phyloP scores from a whole-genome alignment of 2,329 filamentous ascomycete genomes.

The Claviceps sp. region DNA sequence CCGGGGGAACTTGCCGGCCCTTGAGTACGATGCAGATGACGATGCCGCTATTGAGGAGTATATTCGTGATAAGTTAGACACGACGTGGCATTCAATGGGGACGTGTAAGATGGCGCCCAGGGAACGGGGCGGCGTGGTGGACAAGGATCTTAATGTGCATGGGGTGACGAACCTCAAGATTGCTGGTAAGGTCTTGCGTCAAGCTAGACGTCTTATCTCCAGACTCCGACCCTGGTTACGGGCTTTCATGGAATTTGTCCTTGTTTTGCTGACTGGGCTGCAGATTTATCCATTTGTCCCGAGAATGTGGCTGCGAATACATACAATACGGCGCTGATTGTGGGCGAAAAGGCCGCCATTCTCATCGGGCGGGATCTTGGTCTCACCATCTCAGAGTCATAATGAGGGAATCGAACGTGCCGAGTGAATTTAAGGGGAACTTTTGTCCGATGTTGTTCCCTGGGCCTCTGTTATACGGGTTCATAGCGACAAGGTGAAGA shows the following conservation, averaged over 20 bases:
- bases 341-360: slow-evolving; percentile 29
- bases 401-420: background rate
- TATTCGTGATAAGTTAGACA: slow-evolving; percentile 23
- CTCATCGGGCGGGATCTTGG: slow-evolving; percentile 17
- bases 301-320: slow-evolving; percentile 31
- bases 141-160: slow-evolving; percentile 27
- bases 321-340: slow-evolving; percentile 26
- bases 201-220: too few relatives aligned
- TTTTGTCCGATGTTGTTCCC: too few relatives aligned
- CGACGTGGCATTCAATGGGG: slow-evolving; percentile 34
- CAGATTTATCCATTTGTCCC: slow-evolving; percentile 23
- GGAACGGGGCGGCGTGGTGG: slow-evolving; percentile 31
- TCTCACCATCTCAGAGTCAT: background rate
- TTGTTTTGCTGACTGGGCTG: background rate
- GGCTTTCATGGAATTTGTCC: too few relatives aligned
- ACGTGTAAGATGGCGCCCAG: slow-evolving; percentile 36
- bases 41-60: slow-evolving; percentile 32
- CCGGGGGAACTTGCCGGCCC: slow-evolving; percentile 9
- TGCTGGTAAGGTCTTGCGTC: slow-evolving; percentile 24
- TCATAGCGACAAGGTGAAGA: too few relatives aligned
- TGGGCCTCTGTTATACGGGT: too few relatives aligned
- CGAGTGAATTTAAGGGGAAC: too few relatives aligned
- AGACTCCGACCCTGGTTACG: too few relatives aligned
- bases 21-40: slow-evolving; percentile 35
- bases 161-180: slow-evolving; percentile 30